phyloP scores from a whole-genome alignment of 73 alveolate genomes.

The Blepharisma japonicum region DNA sequence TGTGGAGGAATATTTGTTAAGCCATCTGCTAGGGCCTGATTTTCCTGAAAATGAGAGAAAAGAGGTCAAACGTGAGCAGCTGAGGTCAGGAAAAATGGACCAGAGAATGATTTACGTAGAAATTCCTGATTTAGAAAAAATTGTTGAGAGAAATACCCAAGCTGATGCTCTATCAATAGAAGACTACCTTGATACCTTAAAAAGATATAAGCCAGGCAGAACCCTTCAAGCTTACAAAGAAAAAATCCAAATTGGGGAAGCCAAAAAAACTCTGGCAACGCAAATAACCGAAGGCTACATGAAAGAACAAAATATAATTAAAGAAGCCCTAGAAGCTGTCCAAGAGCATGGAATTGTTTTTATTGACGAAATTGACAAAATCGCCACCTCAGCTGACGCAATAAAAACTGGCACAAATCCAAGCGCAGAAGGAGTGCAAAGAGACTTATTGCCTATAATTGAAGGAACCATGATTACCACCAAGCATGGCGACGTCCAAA shows the following conservation, averaged over 20 bases:
- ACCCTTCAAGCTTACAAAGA: slow-evolving; percentile 17
- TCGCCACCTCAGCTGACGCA: slow-evolving; percentile 36
- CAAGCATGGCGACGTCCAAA: slow-evolving; percentile 46
- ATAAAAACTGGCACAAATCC: slow-evolving; percentile 52
- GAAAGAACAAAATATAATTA: slow-evolving; percentile 6
- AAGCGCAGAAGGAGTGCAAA: slow-evolving; percentile 75
- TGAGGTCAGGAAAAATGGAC: slow-evolving; percentile 49
- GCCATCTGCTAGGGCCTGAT: slow-evolving; percentile 53
- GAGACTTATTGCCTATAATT: slow-evolving; percentile 67
- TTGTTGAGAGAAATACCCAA: slow-evolving; percentile 28
- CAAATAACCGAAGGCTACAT: neutral
- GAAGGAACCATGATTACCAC: slow-evolving; percentile 71
- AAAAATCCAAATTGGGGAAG: slow-evolving; percentile 29
- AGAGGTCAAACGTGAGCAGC: slow-evolving; percentile 33
- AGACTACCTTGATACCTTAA: slow-evolving; percentile 30
- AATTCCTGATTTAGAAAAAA: slow-evolving; percentile 31
- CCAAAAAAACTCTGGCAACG: slow-evolving; percentile 3
- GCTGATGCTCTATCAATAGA: slow-evolving; percentile 29
- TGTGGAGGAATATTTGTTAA: slow-evolving; percentile 42
- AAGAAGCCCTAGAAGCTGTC: slow-evolving; percentile 30
- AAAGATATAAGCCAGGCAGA: slow-evolving; percentile 29
- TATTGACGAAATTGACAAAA: slow-evolving; percentile 75
- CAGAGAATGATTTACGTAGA: slow-evolving; percentile 32
- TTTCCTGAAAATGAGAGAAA: slow-evolving; percentile 27
- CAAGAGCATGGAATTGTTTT: slow-evolving; percentile 70